These are phyloP conservation scores for Sporobolomyces roseus DNA, from an alignment of 768 basidiomycete species.

Conservation along the genomic window DNA sequence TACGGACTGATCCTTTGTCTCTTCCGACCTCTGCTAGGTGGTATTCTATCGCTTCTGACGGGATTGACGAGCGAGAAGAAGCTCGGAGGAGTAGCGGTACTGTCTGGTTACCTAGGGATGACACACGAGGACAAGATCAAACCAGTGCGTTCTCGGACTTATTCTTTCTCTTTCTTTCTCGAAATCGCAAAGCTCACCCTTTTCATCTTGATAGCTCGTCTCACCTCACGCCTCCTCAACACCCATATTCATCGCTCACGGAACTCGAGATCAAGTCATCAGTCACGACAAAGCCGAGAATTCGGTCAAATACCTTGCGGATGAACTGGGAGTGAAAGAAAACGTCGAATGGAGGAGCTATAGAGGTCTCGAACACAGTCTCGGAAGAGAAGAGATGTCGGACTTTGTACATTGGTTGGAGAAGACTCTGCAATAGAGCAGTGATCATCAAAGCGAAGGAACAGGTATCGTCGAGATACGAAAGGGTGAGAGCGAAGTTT, in stretches of 20 bases:
- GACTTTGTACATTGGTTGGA: constrained; percentile 23
- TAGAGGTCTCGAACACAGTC: constrained; percentile 7
- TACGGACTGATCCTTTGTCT: no score
- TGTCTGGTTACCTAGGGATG: constrained; percentile 15
- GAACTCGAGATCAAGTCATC: constrained; percentile 16
- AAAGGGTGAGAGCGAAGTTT: no score
- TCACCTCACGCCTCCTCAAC: constrained; percentile 45
- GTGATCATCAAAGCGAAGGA: no score
- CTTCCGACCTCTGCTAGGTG: not conserved
- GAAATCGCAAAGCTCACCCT: no score
- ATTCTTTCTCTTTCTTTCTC: not conserved
- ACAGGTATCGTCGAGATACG: no score
- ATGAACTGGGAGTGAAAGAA: constrained; percentile 55
- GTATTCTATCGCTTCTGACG: constrained; percentile 19
- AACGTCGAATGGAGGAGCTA: constrained; percentile 46
- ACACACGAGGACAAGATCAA: constrained; percentile 30
- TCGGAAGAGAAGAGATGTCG: constrained; percentile 8
- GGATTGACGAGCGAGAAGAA: constrained; percentile 7
- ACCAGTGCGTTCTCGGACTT: not conserved
- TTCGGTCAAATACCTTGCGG: constrained; percentile 37
- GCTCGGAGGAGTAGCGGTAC: constrained; percentile 14
- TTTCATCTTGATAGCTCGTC: no score
- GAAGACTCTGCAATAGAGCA: not conserved
- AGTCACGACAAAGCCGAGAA: not conserved
- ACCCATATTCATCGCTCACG: constrained; percentile 26